These are phyloP conservation scores for Balamuthia mandrillaris DNA, from an alignment of 208 protist species.

Conservation along the genomic window DNA sequence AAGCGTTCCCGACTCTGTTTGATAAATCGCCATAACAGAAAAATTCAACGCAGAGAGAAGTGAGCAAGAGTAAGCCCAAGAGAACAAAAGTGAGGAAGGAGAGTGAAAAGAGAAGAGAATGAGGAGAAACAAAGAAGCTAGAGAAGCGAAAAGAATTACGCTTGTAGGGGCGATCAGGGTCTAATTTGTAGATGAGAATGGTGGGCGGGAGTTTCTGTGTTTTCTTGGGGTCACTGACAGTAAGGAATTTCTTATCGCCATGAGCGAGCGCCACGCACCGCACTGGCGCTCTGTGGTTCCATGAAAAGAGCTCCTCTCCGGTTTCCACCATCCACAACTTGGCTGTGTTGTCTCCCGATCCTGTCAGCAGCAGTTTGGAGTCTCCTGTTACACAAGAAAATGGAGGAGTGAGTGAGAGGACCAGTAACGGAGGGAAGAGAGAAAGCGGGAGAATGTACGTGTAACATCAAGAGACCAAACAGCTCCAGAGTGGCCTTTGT, in stretches of 20 bases:
- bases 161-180: constrained; percentile 9
- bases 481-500: constrained; percentile 84
- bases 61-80: background rate
- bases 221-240: constrained; percentile 83
- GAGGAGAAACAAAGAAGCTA: too few relatives aligned
- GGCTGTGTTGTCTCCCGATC: constrained; percentile 67
- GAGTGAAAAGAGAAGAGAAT: background rate
- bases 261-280: constrained; percentile 79
- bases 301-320: constrained; percentile 67
- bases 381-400: constrained; percentile 36
- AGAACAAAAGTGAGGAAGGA: too few relatives aligned
- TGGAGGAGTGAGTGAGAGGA: background rate
- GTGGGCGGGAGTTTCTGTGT: constrained; percentile 75
- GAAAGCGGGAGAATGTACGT: constrained; percentile 43
- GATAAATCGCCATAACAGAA: background rate
- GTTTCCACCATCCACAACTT: constrained; percentile 83
- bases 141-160: background rate
- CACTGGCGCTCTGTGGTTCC: constrained; percentile 41
- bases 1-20: background rate
- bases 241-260: constrained; percentile 85
- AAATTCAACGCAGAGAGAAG: background rate
- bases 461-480: constrained; percentile 91
- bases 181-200: constrained; percentile 84
- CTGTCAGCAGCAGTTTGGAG: constrained; percentile 67
- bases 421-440: background rate